Evolutionary conservation across 139 green algal genomes (phyloP).

Genomic region (Asterochloris sp.): DNA sequence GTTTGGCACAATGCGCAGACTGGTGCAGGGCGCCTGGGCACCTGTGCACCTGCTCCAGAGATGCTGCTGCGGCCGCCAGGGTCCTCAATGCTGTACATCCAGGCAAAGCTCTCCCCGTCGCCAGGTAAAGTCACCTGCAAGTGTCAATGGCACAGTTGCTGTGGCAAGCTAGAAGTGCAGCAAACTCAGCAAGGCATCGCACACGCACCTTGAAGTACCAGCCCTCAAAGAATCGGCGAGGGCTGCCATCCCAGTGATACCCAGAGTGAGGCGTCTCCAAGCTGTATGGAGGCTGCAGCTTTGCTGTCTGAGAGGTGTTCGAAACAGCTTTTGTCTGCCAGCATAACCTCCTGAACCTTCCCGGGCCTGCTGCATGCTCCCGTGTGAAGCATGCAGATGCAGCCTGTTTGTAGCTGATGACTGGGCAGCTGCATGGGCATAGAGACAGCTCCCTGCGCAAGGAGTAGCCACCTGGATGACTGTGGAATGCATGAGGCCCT

Average conservation of each 20-base stretch:
- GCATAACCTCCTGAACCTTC: too few species aligned
- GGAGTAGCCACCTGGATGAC: too few species aligned
- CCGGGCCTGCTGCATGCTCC: too few species aligned
- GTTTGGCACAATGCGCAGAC: neutral
- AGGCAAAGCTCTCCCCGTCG: conserved; percentile 82
- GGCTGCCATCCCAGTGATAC: conserved; percentile 79
- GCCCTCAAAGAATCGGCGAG: conserved; percentile 88
- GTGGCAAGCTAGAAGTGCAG: neutral
- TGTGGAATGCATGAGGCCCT: too few species aligned
- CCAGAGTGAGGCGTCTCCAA: conserved; percentile 77
- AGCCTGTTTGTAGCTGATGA: too few species aligned
- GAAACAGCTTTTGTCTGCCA: too few species aligned
- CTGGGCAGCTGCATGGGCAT: too few species aligned
- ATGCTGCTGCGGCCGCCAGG: conserved; percentile 43
- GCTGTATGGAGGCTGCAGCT: too few species aligned
- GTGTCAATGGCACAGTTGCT: neutral
- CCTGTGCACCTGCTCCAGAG: conserved; percentile 55
- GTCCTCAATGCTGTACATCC: conserved; percentile 95
- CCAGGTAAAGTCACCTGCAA: conserved; percentile 75
- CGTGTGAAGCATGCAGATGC: too few species aligned
- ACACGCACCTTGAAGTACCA: conserved; percentile 89
- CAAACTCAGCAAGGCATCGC: too few species aligned
- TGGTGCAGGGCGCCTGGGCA: neutral
- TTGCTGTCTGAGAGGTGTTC: too few species aligned
- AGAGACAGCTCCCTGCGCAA: too few species aligned